Percentiles rank a stretch among this genome's conserved stretches.
Evolutionary conservation across 176 grass and related monocot genomes (phyloP).

Genomic region (Musa beccarii): DNA sequence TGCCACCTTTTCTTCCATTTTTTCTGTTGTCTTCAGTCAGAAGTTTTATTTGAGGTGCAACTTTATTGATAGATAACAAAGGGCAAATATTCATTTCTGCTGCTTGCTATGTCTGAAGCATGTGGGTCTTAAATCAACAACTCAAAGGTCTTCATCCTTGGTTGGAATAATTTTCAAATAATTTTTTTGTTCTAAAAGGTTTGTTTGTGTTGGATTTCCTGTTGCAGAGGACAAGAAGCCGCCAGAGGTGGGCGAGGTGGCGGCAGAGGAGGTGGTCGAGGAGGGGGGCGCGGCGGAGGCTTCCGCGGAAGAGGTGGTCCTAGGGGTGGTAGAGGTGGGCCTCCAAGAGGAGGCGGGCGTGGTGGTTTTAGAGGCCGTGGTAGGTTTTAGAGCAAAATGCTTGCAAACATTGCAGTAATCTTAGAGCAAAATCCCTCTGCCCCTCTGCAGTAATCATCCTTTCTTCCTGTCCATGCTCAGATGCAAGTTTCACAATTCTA

Average conservation of each 20-base stretch:
- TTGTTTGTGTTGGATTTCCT: conserved; percentile 21
- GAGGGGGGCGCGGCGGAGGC: conserved; percentile 39
- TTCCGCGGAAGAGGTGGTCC: conserved; percentile 84
- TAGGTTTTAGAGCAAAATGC: conserved; percentile 46
- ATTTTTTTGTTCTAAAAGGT: neutral
- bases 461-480: too few species aligned
- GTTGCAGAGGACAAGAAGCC: conserved; percentile 48
- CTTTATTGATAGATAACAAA: too few species aligned
- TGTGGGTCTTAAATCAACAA: too few species aligned
- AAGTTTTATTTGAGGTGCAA: too few species aligned
- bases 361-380: conserved; percentile 82
- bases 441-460: too few species aligned
- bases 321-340: conserved; percentile 57
- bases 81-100: too few species aligned
- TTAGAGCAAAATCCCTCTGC: too few species aligned
- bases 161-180: neutral
- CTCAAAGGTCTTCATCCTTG: neutral
- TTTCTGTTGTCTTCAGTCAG: too few species aligned
- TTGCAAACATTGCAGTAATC: neutral
- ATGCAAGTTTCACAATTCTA: too few species aligned
- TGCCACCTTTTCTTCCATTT: too few species aligned
- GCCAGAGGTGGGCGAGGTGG: conserved; percentile 65
- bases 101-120: too few species aligned
- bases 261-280: conserved; percentile 30
- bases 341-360: conserved; percentile 56